Evolutionary conservation across 2,329 filamentous ascomycete genomes (phyloP).

Genomic region (Microcera coccophila): DNA sequence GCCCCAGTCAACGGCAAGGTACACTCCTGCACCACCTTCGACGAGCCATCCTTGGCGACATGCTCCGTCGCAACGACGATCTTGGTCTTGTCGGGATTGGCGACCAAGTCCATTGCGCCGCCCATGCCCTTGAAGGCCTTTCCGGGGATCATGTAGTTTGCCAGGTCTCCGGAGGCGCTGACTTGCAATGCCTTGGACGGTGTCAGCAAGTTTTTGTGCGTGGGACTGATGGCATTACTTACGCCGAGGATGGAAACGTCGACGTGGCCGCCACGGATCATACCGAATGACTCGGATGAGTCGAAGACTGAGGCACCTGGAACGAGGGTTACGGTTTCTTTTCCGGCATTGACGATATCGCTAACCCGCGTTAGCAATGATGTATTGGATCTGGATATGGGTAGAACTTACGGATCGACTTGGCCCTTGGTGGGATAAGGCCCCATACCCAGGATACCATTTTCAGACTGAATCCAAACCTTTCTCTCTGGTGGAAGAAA

Average conservation of each 20-base stretch:
- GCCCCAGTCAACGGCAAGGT: conserved; percentile 63
- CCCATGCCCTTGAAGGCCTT: conserved; percentile 89
- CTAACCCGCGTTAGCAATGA: conserved; percentile 22
- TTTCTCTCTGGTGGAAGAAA: conserved; percentile 65
- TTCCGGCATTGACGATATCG: conserved; percentile 81
- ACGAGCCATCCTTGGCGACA: conserved; percentile 62
- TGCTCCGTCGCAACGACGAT: conserved; percentile 70
- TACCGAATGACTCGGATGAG: conserved; percentile 76
- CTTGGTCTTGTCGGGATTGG: conserved; percentile 67
- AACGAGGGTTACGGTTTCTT: conserved; percentile 78
- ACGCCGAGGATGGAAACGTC: conserved; percentile 77
- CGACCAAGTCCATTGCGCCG: conserved; percentile 69
- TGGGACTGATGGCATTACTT: conserved; percentile 15
- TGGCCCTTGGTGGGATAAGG: conserved; percentile 70
- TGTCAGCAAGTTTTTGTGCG: neutral
- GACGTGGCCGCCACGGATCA: conserved; percentile 82
- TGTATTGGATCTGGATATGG: neutral
- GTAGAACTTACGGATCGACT: conserved; percentile 55
- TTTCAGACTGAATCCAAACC: conserved; percentile 84
- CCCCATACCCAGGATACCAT: conserved; percentile 80
- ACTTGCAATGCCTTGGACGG: conserved; percentile 63
- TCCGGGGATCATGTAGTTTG: conserved; percentile 87
- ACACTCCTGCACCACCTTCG: conserved; percentile 64
- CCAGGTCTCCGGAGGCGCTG: conserved; percentile 71
- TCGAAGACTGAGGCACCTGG: conserved; percentile 76